phyloP scores from a whole-genome alignment of 1,284 basidiomycete genomes.

The Mycosarcoma maydis region DNA sequence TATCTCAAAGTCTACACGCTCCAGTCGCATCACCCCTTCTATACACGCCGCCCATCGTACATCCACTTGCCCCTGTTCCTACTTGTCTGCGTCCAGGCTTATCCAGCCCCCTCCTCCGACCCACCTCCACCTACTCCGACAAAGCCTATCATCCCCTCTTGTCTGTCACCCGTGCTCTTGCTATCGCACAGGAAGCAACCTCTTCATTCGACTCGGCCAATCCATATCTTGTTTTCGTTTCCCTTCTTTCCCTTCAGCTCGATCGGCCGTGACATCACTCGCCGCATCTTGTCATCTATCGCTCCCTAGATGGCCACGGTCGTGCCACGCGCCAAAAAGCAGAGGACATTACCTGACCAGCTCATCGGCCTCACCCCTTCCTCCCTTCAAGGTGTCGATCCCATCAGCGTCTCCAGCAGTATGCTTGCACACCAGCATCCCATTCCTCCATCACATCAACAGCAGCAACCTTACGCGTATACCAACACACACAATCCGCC shows the following conservation, averaged over 20 bases:
- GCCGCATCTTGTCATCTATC: neutral
- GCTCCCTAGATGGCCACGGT: slow-evolving; percentile 41
- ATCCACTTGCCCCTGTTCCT: too few species aligned
- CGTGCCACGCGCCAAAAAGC: slow-evolving; percentile 52
- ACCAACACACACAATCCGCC: neutral
- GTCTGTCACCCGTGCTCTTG: neutral
- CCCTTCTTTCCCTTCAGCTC: neutral
- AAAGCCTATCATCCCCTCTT: neutral
- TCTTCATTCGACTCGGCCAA: neutral
- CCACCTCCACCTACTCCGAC: slow-evolving; percentile 29
- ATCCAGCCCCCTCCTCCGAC: neutral
- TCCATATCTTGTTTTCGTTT: too few species aligned
- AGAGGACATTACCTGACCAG: slow-evolving; percentile 44
- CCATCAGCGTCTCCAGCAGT: slow-evolving; percentile 9
- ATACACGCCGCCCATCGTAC: too few species aligned
- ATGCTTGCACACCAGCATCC: slow-evolving; percentile 50
- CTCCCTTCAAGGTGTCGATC: slow-evolving; percentile 19
- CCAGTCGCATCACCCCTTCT: too few species aligned
- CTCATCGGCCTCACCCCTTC: slow-evolving; percentile 21
- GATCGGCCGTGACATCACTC: neutral
- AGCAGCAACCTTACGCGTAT: slow-evolving; percentile 23
- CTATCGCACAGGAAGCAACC: neutral
- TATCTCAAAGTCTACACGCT: too few species aligned
- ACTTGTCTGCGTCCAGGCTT: neutral
- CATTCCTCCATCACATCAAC: slow-evolving; percentile 18